Evolutionary conservation across 2,329 filamentous ascomycete genomes (phyloP), one percentile per base, ranked within the genome.

Genomic region (Paraphoma chrysanthemicola): DNA sequence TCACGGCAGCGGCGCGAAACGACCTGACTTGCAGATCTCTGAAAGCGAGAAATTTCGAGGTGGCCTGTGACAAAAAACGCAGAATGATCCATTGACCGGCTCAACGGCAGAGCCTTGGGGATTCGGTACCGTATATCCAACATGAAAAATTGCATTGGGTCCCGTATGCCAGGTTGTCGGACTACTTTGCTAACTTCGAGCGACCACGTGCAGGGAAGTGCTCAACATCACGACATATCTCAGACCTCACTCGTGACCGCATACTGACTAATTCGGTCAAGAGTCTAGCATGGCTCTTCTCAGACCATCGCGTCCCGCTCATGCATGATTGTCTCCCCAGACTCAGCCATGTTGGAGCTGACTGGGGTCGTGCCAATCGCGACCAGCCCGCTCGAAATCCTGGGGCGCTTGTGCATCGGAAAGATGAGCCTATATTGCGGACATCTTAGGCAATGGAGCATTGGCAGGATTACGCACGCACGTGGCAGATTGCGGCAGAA

Each of bases 341-440:
- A 48, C n/a, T 48, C 30, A 18, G 46, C 16, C 9, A 17, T 16
- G 14, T 14, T 33, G 12, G 10, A 29, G 23, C 23, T 14, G 10
- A 18, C 18, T 10, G 10, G 11, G 46, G 8, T 31, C 30, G 30
- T 48, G 46, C 17, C 31, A 48, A 48, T 10, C 5, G 31, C 31
- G 23, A 48, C n/a, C 33, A 48, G 23, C 31, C 14, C 29, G 10
- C 44, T 48, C 31, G 46, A 38, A 12, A 43, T 39, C 31, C 50
- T 33, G 8, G 5, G 50, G 30, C 30, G 43, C 16, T 39, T 45
- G 43, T 39, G 10, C 33, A 11, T 45, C 36, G 42, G 42, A 41
- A 41, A 39, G 33, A 52, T 41, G 36, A 29, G 50, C 50, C 50
- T 46, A 41, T 52, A 52, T 52, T 46, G 50, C 44, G 50, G 50